A percentile compares a stretch with the other conserved stretches of the same genome.
phyloP scores from a whole-genome alignment of 768 basidiomycete species.

The Agrocybe chaxingu region DNA sequence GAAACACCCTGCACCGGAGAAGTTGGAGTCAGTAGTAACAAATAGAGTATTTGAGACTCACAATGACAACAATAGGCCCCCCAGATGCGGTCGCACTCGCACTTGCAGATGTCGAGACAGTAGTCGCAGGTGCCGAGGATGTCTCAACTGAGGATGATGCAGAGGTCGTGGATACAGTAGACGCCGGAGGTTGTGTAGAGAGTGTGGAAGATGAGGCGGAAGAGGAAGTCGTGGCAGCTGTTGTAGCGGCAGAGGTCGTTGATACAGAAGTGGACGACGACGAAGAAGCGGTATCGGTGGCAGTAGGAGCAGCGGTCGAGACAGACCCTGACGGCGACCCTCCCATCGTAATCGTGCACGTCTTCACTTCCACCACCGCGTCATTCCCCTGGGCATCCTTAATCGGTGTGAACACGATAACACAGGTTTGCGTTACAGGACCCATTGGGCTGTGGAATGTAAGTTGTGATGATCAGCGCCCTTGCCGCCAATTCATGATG shows the following conservation, averaged over 20 bases:
- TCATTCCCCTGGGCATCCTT: conserved; percentile 45
- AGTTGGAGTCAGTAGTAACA: background rate
- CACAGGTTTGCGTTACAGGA: conserved; percentile 54
- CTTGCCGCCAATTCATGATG: background rate
- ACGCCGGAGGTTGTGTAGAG: conserved; percentile 9
- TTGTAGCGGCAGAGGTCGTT: conserved; percentile 1
- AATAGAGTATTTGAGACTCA: conserved; percentile 1
- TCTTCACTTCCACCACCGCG: conserved; percentile 48
- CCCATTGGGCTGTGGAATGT: conserved; percentile 42
- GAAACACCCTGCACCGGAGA: conserved; percentile 13
- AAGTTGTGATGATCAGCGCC: conserved; percentile 8
- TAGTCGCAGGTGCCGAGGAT: conserved; percentile 3
- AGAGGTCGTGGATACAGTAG: conserved; percentile 10
- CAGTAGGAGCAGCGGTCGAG: conserved; percentile 1
- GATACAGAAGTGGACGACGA: conserved; percentile 11
- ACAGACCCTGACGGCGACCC: conserved; percentile 20
- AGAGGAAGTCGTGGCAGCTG: conserved; percentile 9
- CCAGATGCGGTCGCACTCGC: conserved; percentile 5
- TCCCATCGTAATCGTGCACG: conserved; percentile 42
- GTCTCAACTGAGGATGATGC: conserved; percentile 6
- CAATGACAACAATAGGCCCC: conserved; percentile 12
- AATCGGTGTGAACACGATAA: conserved; percentile 53
- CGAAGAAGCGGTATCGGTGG: conserved; percentile 7
- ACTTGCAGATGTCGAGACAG: conserved; percentile 9
- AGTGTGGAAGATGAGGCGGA: conserved; percentile 12